Evolutionary conservation across 495 filamentous ascomycete species (phyloP).

Genomic region (Neurospora intermedia): DNA sequence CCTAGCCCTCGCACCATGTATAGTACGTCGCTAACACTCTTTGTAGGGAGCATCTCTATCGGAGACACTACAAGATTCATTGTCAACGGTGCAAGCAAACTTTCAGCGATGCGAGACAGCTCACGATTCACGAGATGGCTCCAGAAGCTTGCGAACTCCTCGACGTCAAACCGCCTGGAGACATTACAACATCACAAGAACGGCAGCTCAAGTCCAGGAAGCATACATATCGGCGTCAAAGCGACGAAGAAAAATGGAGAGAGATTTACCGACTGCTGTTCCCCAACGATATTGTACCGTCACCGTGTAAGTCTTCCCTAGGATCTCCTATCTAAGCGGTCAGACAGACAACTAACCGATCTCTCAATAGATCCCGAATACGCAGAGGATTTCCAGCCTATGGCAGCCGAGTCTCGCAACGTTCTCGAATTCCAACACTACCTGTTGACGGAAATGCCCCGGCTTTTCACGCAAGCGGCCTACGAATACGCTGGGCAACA

Average conservation of each 20-base stretch:
- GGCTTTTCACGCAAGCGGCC: slow-evolving; percentile 13
- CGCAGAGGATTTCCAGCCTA: slow-evolving; percentile 12
- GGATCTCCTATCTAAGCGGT: neutral
- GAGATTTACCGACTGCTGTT: slow-evolving; percentile 23
- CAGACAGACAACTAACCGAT: slow-evolving; percentile 10
- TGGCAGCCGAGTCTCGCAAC: slow-evolving; percentile 8
- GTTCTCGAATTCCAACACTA: slow-evolving; percentile 17
- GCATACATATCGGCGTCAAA: slow-evolving; percentile 10
- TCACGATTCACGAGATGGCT: slow-evolving; percentile 16
- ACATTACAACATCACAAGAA: slow-evolving; percentile 17
- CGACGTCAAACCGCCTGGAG: slow-evolving; percentile 5
- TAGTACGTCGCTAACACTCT: neutral
- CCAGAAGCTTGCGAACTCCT: slow-evolving; percentile 10
- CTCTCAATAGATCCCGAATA: slow-evolving; percentile 16
- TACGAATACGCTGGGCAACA: slow-evolving; percentile 11
- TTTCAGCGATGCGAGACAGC: slow-evolving; percentile 9
- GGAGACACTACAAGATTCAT: slow-evolving; percentile 18
- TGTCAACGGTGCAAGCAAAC: slow-evolving; percentile 20
- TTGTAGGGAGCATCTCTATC: slow-evolving; percentile 21
- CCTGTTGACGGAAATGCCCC: slow-evolving; percentile 14
- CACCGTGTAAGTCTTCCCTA: slow-evolving; percentile 18
- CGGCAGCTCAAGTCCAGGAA: slow-evolving; percentile 19
- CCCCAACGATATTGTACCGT: slow-evolving; percentile 16
- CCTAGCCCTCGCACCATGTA: neutral
- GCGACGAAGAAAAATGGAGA: slow-evolving; percentile 20